Evolutionary conservation across 306 rosid species (phyloP).

Genomic region (Fragaria ananassa): DNA sequence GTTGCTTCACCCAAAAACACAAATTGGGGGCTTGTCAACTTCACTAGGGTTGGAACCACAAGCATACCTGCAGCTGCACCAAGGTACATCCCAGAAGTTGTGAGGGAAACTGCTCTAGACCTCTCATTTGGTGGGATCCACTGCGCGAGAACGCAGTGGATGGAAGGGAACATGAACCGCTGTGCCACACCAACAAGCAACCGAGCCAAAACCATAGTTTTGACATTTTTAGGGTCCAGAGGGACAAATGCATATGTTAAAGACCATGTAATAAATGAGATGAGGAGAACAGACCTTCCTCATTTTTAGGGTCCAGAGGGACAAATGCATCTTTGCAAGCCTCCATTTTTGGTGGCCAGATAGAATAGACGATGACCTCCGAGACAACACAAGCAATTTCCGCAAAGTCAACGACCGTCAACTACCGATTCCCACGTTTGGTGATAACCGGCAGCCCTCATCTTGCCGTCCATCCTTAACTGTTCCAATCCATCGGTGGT

Average conservation of each 20-base stretch:
- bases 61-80: conserved; percentile 22
- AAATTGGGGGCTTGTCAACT: conserved; percentile 3
- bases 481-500: conserved; percentile 17
- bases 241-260: conserved; percentile 18
- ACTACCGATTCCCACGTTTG: neutral
- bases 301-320: too few species aligned
- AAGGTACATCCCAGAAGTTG: conserved; percentile 24
- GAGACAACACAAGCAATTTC: neutral
- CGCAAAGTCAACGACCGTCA: conserved; percentile 25
- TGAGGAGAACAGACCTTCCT: conserved; percentile 13
- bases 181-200: conserved; percentile 23
- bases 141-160: conserved; percentile 12
- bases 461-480: neutral
- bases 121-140: conserved; percentile 3
- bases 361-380: neutral
- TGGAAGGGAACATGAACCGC: conserved; percentile 18
- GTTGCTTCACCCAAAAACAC: conserved; percentile 15
- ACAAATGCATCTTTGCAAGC: too few species aligned
- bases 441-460: conserved; percentile 2
- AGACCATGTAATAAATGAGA: conserved; percentile 17
- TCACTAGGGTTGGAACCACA: conserved; percentile 9
- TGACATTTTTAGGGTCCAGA: conserved; percentile 1
- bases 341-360: too few species aligned
- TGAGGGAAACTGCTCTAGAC: conserved; percentile 16
- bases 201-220: conserved; percentile 5